A percentile compares a stretch with the other conserved stretches of the same genome.
Conservation (phyloP, 2,329 filamentous ascomycete species). For the Fusarium dimerum region DNA sequence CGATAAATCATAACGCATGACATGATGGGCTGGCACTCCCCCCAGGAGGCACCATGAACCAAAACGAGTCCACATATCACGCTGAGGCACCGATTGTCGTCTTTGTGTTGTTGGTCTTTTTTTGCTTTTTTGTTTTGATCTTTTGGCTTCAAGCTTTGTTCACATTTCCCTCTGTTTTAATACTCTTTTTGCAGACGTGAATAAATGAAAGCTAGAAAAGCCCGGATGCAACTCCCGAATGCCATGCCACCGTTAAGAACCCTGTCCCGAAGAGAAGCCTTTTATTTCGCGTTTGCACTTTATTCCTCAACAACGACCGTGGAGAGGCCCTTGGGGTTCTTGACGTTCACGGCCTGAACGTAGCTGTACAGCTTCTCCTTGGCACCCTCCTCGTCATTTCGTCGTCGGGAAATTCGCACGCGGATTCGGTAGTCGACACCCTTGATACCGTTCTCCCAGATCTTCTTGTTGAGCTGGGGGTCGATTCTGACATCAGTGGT, state of each 20-base stretch:
- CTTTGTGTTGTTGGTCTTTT: not conserved
- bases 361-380: constrained; percentile 99
- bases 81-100: constrained; percentile 30
- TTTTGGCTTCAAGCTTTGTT: constrained; percentile 33
- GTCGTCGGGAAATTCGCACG: constrained; percentile 97
- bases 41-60: constrained; percentile 20
- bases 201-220: constrained; percentile 36
- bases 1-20: constrained; percentile 13
- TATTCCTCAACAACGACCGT: constrained; percentile 84
- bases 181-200: constrained; percentile 26
- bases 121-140: constrained; percentile 2
- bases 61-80: constrained; percentile 23
- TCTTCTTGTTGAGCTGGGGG: constrained; percentile 99
- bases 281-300: constrained; percentile 34
- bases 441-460: constrained; percentile 99
- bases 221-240: constrained; percentile 49
- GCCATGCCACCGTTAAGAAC: constrained; percentile 45
- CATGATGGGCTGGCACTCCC: constrained; percentile 18
- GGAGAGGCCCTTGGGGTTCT: constrained; percentile 97
- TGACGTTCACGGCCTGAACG: constrained; percentile 99
- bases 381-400: constrained; percentile 99
- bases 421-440: constrained; percentile 96
- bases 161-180: constrained; percentile 39
- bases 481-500: constrained; percentile 97
- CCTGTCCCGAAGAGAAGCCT: constrained; percentile 41